A percentile compares a stretch with the other conserved stretches of the same genome.
Evolutionary conservation across 164 flowering plant genomes (phyloP).

Genomic region (Protea cynaroides): DNA sequence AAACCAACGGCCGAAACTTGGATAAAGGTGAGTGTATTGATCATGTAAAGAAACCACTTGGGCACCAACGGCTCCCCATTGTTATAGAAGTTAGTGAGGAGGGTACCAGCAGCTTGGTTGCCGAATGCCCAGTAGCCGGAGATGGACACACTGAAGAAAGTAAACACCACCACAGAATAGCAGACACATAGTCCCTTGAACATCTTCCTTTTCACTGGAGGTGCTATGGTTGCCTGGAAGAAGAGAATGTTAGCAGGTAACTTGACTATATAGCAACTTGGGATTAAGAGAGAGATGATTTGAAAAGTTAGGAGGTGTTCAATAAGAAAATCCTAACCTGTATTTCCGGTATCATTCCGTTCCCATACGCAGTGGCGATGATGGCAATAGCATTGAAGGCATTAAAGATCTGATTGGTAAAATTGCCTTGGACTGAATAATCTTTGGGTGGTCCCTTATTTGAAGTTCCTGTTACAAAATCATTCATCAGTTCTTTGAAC

Average conservation of each 20-base stretch:
- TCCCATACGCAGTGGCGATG: no score
- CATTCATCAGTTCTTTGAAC: no score
- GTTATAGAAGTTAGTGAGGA: conserved; percentile 53
- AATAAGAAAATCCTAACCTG: no score
- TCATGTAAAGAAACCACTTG: conserved; percentile 60
- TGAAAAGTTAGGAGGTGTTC: no score
- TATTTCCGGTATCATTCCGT: no score
- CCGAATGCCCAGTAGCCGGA: conserved; percentile 99
- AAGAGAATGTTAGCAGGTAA: no score
- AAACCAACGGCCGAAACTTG: conserved; percentile 69
- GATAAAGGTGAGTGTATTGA: conserved; percentile 49
- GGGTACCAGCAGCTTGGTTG: conserved; percentile 41
- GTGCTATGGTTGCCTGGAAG: conserved; percentile 68
- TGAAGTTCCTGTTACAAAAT: background rate
- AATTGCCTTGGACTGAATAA: no score
- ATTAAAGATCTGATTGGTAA: no score
- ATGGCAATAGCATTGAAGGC: no score
- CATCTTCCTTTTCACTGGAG: conserved; percentile 93
- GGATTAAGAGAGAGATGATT: background rate
- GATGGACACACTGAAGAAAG: conserved; percentile 75
- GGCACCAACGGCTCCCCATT: conserved; percentile 51
- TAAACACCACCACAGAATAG: conserved; percentile 45
- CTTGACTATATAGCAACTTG: no score
- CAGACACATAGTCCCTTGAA: conserved; percentile 80
- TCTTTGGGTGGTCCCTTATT: no score